phyloP scores from a whole-genome alignment of 257 asterid genomes.

The Rehmannia glutinosa region DNA sequence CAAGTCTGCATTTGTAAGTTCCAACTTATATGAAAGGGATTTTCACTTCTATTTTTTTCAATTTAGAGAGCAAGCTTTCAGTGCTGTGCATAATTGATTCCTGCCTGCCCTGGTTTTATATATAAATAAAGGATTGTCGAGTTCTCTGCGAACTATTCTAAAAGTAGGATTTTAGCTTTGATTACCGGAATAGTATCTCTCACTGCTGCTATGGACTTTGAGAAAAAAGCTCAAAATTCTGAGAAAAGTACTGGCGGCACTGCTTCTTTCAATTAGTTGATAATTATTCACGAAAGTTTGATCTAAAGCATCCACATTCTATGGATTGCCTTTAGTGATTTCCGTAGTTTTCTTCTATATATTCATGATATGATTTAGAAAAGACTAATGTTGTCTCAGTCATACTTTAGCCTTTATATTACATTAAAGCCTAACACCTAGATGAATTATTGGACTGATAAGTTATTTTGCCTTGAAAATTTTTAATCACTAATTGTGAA shows the following conservation, averaged over 20 bases:
- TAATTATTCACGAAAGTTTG: neutral
- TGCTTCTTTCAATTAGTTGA: neutral
- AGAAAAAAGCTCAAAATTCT: neutral
- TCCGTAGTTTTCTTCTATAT: too few species aligned
- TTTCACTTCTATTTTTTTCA: neutral
- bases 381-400: too few species aligned
- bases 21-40: neutral
- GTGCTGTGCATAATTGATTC: neutral
- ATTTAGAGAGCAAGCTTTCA: neutral
- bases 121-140: neutral
- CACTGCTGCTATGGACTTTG: neutral
- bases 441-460: neutral
- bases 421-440: neutral
- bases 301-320: neutral
- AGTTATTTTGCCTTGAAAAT: neutral
- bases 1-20: conserved; percentile 81
- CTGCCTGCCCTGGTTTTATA: neutral
- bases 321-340: neutral
- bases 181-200: neutral
- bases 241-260: neutral
- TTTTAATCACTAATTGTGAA: neutral
- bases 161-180: too few species aligned
- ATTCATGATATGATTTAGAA: too few species aligned
- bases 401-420: too few species aligned
- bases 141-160: neutral